Base-by-base conservation (phyloP, 345 rosid species). In the Dimocarpus longan region DNA sequence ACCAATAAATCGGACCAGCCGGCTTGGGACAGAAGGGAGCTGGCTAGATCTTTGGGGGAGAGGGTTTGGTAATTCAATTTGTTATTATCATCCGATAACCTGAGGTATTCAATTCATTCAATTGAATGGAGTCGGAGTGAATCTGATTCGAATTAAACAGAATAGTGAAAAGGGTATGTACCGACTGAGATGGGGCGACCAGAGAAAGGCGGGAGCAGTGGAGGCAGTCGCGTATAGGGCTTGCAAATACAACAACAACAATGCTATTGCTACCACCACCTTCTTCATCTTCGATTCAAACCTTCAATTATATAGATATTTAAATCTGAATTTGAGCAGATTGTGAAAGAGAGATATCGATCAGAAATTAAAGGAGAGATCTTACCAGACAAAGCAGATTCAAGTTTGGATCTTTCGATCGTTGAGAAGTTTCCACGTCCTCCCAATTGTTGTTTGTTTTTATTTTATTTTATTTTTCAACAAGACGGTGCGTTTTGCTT, bases 1-100 rank as follows among this genome's bases (percentile, higher is more conserved):
- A 94, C 98, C 93, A 96, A 86, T 59, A 93, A 82, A 79, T 92
- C 87, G 37, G 97, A 91, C 98, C 95, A 96, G 74, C 94, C 93
- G 66, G 93, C 94, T 79, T 86, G 85, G 65, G 84, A 84, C 62
- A 94, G 85, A 84, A 96, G 87, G 69, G 93, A 86, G 74, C 75
- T 82, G 48, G 92, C 98, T 24, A 96, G 92, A 84, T 91, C 91
- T 87, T 83, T 86, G 2, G 94, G 88, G 62, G 98, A 91, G 28
- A 91, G 74, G 70, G 89, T 89, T 84, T 88, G 95, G 81, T 94
- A 96, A 82, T 88, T 90, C 19, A 96, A 91, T 50, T 77, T 84
- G 67, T 66, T 12, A 48, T 66, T 12, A 48, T 65, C 22, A 5
- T 70, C 19, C 10, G 68, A 50, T 24, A 65, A 19, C 50, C 78